Evolutionary conservation across 2,329 filamentous ascomycete species (phyloP), one percentile per base, ranked within the genome.

Genomic region (Sporothrix euskadiensis): DNA sequence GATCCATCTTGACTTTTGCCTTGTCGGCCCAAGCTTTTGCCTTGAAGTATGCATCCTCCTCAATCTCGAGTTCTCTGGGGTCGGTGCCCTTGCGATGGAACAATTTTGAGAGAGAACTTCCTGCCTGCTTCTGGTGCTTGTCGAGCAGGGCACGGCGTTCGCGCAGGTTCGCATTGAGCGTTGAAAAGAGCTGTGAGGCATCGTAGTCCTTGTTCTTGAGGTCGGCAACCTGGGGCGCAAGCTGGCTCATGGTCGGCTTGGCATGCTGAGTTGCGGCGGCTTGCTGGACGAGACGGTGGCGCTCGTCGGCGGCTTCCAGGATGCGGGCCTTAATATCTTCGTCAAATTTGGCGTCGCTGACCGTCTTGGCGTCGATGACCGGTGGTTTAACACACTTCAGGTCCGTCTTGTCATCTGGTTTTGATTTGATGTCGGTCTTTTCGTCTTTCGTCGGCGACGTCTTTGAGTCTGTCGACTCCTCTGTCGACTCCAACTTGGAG

Each of bases 241-340:
- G 39, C 47, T 70, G 26, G 44, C 26, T 35, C 9, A 73, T 41
- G 2, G 66, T 56, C 0, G 56, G 19, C 54, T 70, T 70, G 44
- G 72, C 66, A 32, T 73, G 66, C 47, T 70, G 66, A 1, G 72
- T 73, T 44, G 32, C 72, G 30, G 72, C 56, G 26, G 70, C 52
- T 22, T 47, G 44, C 12, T 26, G 66, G 12, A 70, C 19, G 8
- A 73, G 66, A 5, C 56, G 44, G 5, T 63, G 35, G 44, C 56
- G 72, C 57, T 73, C 57, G 6, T 30, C 44, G 14, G 72, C 66
- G 2, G 72, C 66, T 9, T 49, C 66, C 9, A 66, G 8, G 39
- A 66, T 66, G 39, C 61, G 61, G n/a, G 35, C 52, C 4, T 30
- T 66, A 8, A 16, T 41, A 35, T 41, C 52, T 22, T 22, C n/a